Conservation (phyloP, 2,329 filamentous ascomycete species). For the Phoma sp. region DNA sequence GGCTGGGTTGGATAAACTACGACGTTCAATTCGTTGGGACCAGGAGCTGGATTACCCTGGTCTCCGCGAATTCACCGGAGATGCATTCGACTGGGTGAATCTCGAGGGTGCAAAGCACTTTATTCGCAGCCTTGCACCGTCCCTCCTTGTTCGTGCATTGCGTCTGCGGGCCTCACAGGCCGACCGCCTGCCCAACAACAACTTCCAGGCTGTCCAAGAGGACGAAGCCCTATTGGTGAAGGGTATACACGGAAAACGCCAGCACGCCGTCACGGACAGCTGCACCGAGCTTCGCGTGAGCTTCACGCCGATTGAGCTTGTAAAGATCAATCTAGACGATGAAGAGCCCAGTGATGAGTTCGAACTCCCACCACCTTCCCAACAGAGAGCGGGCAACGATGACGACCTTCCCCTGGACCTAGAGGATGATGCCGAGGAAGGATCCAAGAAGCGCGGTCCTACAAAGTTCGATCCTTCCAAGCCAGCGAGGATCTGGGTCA, state of each 20-base stretch:
- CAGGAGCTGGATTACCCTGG: slow-evolving; percentile 68
- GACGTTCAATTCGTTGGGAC: slow-evolving; percentile 65
- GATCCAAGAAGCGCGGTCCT: slow-evolving; percentile 54
- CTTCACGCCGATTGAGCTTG: slow-evolving; percentile 77
- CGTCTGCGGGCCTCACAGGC: slow-evolving; percentile 45
- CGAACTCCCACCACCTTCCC: slow-evolving; percentile 27
- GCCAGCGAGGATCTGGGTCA: slow-evolving; percentile 72
- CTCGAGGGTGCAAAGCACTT: slow-evolving; percentile 83
- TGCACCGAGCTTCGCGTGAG: slow-evolving; percentile 80
- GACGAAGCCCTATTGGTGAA: slow-evolving; percentile 65
- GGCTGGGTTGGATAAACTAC: slow-evolving; percentile 64
- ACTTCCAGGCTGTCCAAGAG: slow-evolving; percentile 52
- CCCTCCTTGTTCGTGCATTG: slow-evolving; percentile 71
- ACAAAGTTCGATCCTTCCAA: slow-evolving; percentile 70
- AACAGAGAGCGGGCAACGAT: slow-evolving; percentile 32
- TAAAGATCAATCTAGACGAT: slow-evolving; percentile 75
- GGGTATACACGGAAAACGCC: slow-evolving; percentile 71
- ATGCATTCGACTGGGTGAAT: slow-evolving; percentile 87
- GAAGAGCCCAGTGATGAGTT: slow-evolving; percentile 78
- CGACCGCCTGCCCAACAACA: slow-evolving; percentile 29
- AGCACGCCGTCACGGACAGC: slow-evolving; percentile 76
- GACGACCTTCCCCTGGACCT: slow-evolving; percentile 42
- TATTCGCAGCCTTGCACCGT: slow-evolving; percentile 78
- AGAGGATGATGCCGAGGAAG: slow-evolving; percentile 44
- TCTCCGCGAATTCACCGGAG: slow-evolving; percentile 75